Evolutionary conservation across 371 early-diverging fungal genomes (phyloP).

Genomic region (Rhizopus stolonifer): DNA sequence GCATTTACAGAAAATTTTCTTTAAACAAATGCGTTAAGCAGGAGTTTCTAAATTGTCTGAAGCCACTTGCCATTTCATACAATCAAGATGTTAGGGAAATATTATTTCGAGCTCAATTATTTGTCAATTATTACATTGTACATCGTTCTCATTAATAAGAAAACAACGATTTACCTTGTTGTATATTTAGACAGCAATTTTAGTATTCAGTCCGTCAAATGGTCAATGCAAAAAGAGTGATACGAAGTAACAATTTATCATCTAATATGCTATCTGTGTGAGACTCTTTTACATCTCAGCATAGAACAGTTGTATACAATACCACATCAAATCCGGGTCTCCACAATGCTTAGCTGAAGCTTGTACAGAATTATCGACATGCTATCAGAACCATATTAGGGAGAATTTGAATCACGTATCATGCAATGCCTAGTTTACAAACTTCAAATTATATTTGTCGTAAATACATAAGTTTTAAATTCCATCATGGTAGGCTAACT

Average conservation of each 20-base stretch:
- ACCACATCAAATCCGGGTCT: neutral
- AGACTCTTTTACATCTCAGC: neutral
- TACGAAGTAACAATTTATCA: neutral
- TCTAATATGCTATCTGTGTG: neutral
- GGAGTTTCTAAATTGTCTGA: too few species aligned
- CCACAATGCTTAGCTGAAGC: conserved; percentile 2
- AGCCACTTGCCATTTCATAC: too few species aligned
- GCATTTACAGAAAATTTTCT: too few species aligned
- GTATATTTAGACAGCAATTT: too few species aligned
- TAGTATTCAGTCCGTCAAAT: conserved; percentile 13
- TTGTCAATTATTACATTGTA: too few species aligned
- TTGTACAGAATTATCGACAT: neutral
- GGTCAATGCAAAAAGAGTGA: neutral
- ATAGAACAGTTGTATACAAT: neutral
- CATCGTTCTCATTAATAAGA: too few species aligned
- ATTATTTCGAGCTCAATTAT: too few species aligned
- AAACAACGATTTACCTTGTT: too few species aligned
- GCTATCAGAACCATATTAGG: conserved; percentile 1
- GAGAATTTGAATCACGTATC: conserved; percentile 4
- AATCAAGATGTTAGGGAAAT: too few species aligned
- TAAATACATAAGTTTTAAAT: neutral
- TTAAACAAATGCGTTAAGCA: too few species aligned
- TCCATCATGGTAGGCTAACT: neutral
- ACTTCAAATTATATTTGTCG: neutral
- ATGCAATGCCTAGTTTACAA: neutral